Evolutionary conservation across 164 flowering plant species (phyloP).

Genomic region (Kalanchoe fedtschenkoi): DNA sequence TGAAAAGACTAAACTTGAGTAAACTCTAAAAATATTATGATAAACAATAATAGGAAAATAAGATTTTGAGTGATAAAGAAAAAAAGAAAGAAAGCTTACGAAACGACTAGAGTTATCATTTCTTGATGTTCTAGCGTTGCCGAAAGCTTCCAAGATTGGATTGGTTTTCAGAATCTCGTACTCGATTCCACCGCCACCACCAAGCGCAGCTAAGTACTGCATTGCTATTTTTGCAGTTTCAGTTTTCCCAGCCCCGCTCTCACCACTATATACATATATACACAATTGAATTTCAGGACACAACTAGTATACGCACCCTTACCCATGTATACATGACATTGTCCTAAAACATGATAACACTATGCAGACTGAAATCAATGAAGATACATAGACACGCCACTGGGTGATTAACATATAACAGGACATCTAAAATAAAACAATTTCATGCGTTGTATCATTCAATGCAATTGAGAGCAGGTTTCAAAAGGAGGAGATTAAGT

Average conservation of each 20-base stretch:
- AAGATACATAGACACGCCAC: no score
- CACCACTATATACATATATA: conserved; percentile 58
- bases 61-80: not conserved
- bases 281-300: not conserved
- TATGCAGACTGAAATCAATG: no score
- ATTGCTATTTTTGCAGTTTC: conserved; percentile 98
- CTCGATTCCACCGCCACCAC: conserved; percentile 98
- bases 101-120: conserved; percentile 99
- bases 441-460: not conserved
- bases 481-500: not conserved
- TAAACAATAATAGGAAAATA: not conserved
- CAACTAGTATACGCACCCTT: not conserved
- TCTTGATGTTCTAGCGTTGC: conserved; percentile 93
- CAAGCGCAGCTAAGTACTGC: conserved; percentile 98
- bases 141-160: conserved; percentile 97
- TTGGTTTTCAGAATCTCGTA: conserved; percentile 89
- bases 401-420: no score
- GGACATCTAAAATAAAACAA: no score
- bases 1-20: not conserved
- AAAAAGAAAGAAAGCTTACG: conserved; percentile 44
- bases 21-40: not conserved
- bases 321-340: no score
- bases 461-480: not conserved
- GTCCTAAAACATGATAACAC: no score
- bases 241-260: conserved; percentile 99